phyloP scores from a whole-genome alignment of 441 rosid species.

The Codiaeum variegatum region DNA sequence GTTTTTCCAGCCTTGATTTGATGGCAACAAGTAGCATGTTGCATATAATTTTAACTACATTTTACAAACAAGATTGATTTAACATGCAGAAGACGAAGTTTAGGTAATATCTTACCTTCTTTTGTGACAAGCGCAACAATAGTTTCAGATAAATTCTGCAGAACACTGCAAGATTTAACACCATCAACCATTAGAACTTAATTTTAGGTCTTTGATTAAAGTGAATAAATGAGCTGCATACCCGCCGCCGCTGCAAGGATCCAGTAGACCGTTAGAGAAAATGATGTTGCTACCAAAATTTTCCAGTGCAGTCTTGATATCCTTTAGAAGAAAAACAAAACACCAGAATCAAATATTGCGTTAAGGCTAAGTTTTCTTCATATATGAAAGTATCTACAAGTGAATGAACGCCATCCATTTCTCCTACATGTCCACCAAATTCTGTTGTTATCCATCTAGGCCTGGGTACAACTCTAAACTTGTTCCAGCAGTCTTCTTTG shows the following conservation, averaged over 20 bases:
- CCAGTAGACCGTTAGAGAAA: constrained; percentile 81
- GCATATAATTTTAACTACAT: not conserved
- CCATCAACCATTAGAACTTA: constrained; percentile 22
- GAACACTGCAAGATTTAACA: constrained; percentile 48
- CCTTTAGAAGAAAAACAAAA: constrained; percentile 39
- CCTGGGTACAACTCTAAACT: constrained; percentile 58
- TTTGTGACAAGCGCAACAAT: constrained; percentile 70
- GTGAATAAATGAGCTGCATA: constrained; percentile 22
- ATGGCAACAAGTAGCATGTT: not conserved
- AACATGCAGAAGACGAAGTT: constrained; percentile 5
- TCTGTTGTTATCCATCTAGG: constrained; percentile 74
- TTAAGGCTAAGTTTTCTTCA: not conserved
- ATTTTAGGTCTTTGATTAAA: constrained; percentile 3
- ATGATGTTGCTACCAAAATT: constrained; percentile 80
- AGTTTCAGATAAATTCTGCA: constrained; percentile 65
- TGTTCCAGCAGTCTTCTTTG: constrained; percentile 56
- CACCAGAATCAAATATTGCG: constrained; percentile 1
- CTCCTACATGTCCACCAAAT: constrained; percentile 81
- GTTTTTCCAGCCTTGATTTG: not conserved
- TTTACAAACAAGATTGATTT: not conserved
- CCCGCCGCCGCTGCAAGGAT: constrained; percentile 97
- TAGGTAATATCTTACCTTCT: constrained; percentile 52
- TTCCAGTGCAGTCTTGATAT: constrained; percentile 54
- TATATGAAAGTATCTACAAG: not conserved
- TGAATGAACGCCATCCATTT: not conserved